Evolutionary conservation across 345 rosid genomes (phyloP), one percentile per base, ranked within the genome.

Genomic region (Pistacia integerrima): DNA sequence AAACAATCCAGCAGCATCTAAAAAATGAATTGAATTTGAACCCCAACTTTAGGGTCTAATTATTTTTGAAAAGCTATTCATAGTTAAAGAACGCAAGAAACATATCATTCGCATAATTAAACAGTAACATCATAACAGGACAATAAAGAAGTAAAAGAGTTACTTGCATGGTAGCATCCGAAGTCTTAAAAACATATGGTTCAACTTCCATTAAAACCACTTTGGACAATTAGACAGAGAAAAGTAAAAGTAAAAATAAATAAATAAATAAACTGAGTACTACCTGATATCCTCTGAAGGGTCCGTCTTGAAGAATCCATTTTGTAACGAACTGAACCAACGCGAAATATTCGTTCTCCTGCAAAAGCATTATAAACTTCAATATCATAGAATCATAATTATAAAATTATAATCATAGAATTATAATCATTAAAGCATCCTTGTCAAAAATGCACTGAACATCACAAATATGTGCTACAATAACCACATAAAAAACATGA

Each of bases 251-350:
- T 22, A 41, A 62, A 28, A 25, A 25, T 25, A 63, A 41, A 4
- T 4, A 67, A 57, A 72, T 17, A 73, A 61, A 25, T 74, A 11
- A 77, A 77, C 59, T 59, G 20, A 46, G 70, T 72, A 81, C 55
- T 74, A 90, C 93, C 94, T 82, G 94, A 85, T 76, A 89, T 86
- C 85, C 98, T 92, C 79, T 90, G 97, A 78, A 96, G 97, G 28
- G 99, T 91, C 79, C 90, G 87, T 85, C 92, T 87, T 59, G 98
- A 92, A 82, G 98, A 71, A 84, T 92, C 99, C 98, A 93, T 93
- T 85, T 84, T 93, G 87, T 95, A 92, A 79, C 90, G 90, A 62
- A 88, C 82, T 51, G 89, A 86, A 81, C 98, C 98, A 85, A 95
- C 67, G 70, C 97, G 91, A 85, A 92, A 96, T 80, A 93, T 82